Evolutionary conservation across 768 basidiomycete genomes (phyloP), one percentile per base, ranked within the genome.

Genomic region (Tylopilus balloui): DNA sequence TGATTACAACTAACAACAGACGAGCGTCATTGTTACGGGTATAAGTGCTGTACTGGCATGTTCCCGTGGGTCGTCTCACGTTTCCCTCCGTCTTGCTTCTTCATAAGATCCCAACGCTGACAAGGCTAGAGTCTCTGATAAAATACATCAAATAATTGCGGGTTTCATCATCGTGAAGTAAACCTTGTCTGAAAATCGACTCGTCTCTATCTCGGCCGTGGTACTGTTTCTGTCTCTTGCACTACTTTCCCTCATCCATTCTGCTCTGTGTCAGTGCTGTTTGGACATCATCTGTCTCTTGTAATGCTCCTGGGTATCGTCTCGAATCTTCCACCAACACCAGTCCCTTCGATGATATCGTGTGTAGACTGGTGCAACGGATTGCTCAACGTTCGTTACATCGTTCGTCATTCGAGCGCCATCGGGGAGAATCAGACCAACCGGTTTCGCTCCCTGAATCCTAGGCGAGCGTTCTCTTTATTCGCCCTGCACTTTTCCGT

Each of bases 61-160:
- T 19, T 49, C 27, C 34, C 17, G 38, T 4, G 6, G 6, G 47
- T 27, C 51, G 56, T 61, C 60, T 53, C 60, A 62, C 60, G 55
- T 50, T 47, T 17, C 49, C 36, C 24, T 48, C 28, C 34, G 36
- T 57, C 38, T 52, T 47, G 23, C 47, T 52, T 38, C 55, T 41
- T 50, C 54, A 10, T 42, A n/a, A 50, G 47, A 38, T 21, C 27
- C n/a, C 49, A 34, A 42, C 41, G 43, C 35, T 51, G 41, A 45
- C 55, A 47, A 38, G 39, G 40, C 51, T 39, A 23, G 45, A 47
- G 15, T 38, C 37, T 29, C 19, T 52, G 48, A 61, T 58, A 23
- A 34, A 50, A 43, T 48, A 48, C 50, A 28, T 37, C 56, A 32
- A 43, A 47, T 48, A 53, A 43, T 48, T 47, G 37, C n/a, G 31